Evolutionary conservation across 176 grass and related monocot genomes (phyloP).

Genomic region (Rhynchospora breviuscula): DNA sequence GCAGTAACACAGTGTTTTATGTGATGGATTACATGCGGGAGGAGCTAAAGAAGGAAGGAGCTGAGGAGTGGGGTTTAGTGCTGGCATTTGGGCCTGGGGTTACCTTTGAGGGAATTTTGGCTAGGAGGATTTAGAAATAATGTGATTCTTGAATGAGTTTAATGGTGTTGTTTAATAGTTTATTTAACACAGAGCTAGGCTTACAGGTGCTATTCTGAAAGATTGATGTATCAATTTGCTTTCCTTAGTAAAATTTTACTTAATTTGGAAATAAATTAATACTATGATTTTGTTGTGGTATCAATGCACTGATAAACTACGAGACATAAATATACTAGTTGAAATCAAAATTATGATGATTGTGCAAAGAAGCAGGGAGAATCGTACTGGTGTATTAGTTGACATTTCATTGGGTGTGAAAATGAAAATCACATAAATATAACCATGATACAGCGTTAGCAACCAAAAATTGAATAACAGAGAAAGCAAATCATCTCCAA

Average conservation of each 20-base stretch:
- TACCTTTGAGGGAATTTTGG: constrained; percentile 83
- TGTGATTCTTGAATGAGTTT: constrained; percentile 1
- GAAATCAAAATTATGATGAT: neutral
- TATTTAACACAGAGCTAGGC: constrained; percentile 1
- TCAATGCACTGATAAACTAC: neutral
- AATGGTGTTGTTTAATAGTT: neutral
- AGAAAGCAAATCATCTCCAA: neutral
- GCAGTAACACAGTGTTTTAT: constrained; percentile 86
- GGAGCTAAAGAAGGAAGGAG: constrained; percentile 48
- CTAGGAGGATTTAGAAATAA: constrained; percentile 36
- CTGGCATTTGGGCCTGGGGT: constrained; percentile 88
- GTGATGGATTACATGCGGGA: constrained; percentile 78
- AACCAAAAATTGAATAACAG: neutral
- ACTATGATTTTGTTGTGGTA: neutral
- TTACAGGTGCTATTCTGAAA: neutral
- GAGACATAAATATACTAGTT: neutral
- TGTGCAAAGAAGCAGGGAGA: neutral
- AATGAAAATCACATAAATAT: neutral
- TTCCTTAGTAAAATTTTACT: neutral
- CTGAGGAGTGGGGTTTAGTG: constrained; percentile 65
- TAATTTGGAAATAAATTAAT: neutral
- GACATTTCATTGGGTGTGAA: neutral
- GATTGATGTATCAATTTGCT: neutral
- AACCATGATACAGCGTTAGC: neutral
- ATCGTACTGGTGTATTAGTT: neutral